Conservation (phyloP, 2,329 filamentous ascomycete species). For the Bipolaris sorokiniana region DNA sequence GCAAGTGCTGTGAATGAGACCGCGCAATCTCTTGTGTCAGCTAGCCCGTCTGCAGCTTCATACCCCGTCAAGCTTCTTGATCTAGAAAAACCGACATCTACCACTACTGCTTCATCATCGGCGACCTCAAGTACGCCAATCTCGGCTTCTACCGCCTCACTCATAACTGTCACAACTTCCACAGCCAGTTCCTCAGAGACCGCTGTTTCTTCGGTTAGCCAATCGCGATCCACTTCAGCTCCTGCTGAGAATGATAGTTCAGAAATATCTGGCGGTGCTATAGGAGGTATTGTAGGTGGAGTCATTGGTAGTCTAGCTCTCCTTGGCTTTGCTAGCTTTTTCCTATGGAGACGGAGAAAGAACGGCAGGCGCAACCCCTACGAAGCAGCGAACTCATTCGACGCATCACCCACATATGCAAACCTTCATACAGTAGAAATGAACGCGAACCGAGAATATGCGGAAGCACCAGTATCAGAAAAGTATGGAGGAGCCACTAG, state of each 20-base stretch:
- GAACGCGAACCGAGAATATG: neutral
- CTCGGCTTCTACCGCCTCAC: too few species aligned
- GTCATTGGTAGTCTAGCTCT: slow-evolving; percentile 23
- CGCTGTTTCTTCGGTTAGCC: too few species aligned
- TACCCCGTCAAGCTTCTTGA: too few species aligned
- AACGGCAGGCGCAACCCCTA: slow-evolving; percentile 1
- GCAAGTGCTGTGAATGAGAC: too few species aligned
- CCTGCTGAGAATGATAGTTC: neutral
- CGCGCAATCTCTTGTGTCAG: too few species aligned
- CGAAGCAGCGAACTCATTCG: neutral
- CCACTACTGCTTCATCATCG: too few species aligned
- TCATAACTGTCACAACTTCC: too few species aligned
- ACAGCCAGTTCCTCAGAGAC: too few species aligned
- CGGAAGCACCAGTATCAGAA: neutral
- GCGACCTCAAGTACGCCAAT: too few species aligned
- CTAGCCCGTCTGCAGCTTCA: too few species aligned
- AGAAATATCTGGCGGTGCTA: slow-evolving; percentile 13
- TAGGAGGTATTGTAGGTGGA: slow-evolving; percentile 32
- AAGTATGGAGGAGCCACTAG: neutral
- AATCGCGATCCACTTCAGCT: neutral
- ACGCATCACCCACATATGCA: neutral
- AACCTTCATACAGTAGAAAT: neutral
- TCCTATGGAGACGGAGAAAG: slow-evolving; percentile 14
- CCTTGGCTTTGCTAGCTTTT: slow-evolving; percentile 22
- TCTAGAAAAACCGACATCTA: too few species aligned